Percentiles rank a stretch among this genome's conserved stretches.
Evolutionary conservation across 768 basidiomycete species (phyloP).

Genomic region (Psilocybe tampanensis): DNA sequence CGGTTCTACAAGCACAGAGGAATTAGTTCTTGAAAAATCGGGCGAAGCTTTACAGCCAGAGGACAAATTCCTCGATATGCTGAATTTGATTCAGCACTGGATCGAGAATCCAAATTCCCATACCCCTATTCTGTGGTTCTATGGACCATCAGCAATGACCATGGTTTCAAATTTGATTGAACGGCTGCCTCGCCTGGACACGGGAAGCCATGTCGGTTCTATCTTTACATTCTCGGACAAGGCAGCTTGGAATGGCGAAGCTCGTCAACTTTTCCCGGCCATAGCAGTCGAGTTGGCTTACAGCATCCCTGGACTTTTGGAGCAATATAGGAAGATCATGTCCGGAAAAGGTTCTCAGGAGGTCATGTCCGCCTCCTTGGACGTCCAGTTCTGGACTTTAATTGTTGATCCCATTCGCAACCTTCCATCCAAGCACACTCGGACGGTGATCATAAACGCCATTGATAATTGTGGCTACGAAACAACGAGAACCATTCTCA

Average conservation of each 20-base stretch:
- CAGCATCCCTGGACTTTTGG: conserved; percentile 4
- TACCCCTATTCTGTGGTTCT: conserved; percentile 5
- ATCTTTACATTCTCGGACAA: conserved; percentile 8
- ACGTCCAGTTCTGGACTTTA: conserved; percentile 5
- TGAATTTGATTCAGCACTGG: neutral
- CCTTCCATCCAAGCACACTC: neutral
- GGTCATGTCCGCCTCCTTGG: neutral
- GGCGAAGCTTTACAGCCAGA: neutral
- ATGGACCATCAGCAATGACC: conserved; percentile 4
- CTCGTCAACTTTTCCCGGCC: conserved; percentile 3
- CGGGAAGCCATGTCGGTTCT: neutral
- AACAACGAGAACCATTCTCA: conserved; percentile 1
- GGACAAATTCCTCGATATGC: neutral
- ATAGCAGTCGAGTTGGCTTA: conserved; percentile 7
- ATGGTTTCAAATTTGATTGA: conserved; percentile 4
- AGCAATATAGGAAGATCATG: neutral
- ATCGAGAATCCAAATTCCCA: neutral
- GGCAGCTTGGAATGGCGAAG: conserved; percentile 10
- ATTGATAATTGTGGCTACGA: conserved; percentile 8
- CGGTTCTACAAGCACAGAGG: neutral
- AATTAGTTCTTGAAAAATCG: neutral
- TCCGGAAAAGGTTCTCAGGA: neutral
- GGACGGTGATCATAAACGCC: conserved; percentile 6
- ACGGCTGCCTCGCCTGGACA: neutral
- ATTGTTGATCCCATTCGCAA: conserved; percentile 7